Conservation (phyloP, 2,329 filamentous ascomycete genomes). For the Colletotrichum sp. region DNA sequence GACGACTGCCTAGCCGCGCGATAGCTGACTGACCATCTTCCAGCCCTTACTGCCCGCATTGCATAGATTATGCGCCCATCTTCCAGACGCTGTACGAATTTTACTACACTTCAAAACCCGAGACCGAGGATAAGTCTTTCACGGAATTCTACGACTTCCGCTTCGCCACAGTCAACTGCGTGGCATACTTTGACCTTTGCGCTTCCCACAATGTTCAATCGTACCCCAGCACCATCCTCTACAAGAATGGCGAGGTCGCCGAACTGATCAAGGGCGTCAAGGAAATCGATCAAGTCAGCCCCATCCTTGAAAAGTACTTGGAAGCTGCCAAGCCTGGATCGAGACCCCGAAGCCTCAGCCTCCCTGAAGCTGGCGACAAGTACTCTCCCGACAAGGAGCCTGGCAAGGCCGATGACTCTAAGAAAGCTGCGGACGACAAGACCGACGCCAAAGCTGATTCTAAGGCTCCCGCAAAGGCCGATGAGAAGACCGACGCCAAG, state of each 20-base stretch:
- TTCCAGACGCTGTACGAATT: conserved; percentile 96
- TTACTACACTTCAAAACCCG: conserved; percentile 84
- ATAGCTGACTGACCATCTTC: neutral
- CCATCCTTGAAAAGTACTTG: conserved; percentile 76
- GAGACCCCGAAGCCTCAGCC: conserved; percentile 68
- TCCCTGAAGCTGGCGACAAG: conserved; percentile 75
- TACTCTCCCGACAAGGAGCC: conserved; percentile 39
- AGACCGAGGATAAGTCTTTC: conserved; percentile 65
- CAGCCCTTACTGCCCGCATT: conserved; percentile 73
- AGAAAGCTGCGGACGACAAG: conserved; percentile 24
- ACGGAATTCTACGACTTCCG: conserved; percentile 86
- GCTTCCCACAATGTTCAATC: conserved; percentile 66
- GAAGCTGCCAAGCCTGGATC: conserved; percentile 83
- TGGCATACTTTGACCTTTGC: conserved; percentile 83
- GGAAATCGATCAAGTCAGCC: conserved; percentile 68
- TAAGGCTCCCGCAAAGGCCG: conserved; percentile 24
- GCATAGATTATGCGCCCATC: conserved; percentile 78
- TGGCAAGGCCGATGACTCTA: conserved; percentile 29
- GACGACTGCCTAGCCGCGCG: neutral
- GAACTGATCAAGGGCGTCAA: conserved; percentile 71
- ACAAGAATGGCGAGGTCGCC: conserved; percentile 75
- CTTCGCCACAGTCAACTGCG: conserved; percentile 86
- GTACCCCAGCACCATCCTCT: conserved; percentile 82
- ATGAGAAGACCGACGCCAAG: conserved; percentile 36
- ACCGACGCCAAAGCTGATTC: conserved; percentile 23